Base-by-base conservation (phyloP, 306 rosid genomes). In the Carpinus viminea region DNA sequence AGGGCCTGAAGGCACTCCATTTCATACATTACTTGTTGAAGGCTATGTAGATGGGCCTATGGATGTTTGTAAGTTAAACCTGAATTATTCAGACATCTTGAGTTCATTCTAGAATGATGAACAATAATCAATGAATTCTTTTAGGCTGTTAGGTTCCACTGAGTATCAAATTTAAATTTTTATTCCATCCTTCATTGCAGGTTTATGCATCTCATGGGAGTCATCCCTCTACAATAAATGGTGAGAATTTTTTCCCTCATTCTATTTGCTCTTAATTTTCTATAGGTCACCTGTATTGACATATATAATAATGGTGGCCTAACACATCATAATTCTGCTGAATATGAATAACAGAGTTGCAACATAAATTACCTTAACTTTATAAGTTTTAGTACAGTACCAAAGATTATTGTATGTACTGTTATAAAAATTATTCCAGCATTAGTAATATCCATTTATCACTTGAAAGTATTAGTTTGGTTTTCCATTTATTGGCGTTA, bases 21-120 rank as follows among this genome's bases (percentile, higher is more conserved):
- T 80, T 83, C 98, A 96, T 85, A 82, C 94, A 8, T 83, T 96
- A 87, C 91, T 96, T 59, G 96, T 81, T 72, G 99, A 96, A 87
- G 99, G 99, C 83, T 96, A 86, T 74, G 86, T 93, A 74, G 98
- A 93, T 56, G 99, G 96, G 47, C 92, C 99, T 65, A 74, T 84
- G 69, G 97, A 93, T 90, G 82, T 86, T 84, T 90, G 99, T 96
- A 74, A 93, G 99, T 89, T 31, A 56, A 66, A 72, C 60, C 56
- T 48, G 71, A 85, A 69, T 46, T 48, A 57, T 53, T 52, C 60
- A 56, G 45, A 13, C 1, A 8, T 70, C 54, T 72, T 78, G 47
- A 60, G 86, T 73, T 68, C 21, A 1, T 76, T 28, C 26, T 59
- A 15, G 8, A 46, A 55, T n/a, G 43, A 34, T 24, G 55, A 66